Evolutionary conservation across 495 filamentous ascomycete genomes (phyloP), one percentile per base, ranked within the genome.

Genomic region (Corynascus novoguineensis): DNA sequence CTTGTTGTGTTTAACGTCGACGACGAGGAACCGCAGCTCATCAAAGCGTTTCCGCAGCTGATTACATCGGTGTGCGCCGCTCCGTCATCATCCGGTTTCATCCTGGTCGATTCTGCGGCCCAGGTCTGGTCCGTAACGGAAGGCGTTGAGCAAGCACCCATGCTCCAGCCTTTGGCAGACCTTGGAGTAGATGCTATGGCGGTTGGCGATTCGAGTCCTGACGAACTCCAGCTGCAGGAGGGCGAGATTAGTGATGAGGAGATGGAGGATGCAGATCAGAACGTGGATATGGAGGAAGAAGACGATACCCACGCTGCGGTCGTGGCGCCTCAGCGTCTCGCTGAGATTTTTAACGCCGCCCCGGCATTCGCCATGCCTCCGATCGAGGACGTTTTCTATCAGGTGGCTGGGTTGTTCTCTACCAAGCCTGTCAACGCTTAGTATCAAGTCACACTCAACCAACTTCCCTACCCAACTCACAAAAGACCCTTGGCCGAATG

Each of bases 311-410:
- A 74, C 34, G 72, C 73, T 11, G 79, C 76, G 3, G 77, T 86
- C 22, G 78, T 88, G 22, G 73, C 83, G 28, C 76, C 77, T 38
- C 84, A 89, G 62, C 82, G 81, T 57, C 71, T 96, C 47, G 79
- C 86, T 12, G 77, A 81, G 57, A 78, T 95, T 9, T 93, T 95
- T 67, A 84, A 90, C 53, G 78, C 79, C 31, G 84, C 81, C 1
- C 85, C 88, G 24, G 79, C 88, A 7, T 89, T 85, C 70, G 85
- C 86, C 10, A 77, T 93, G 71, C 88, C 89, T 27, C 82, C 88
- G 37, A 83, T 93, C 40, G 80, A 82, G 50, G 84, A 90, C 50
- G 74, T 95, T 63, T 95, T 95, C 67, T 81, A 85, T 60, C 82
- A 84, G 53, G 86, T 96, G 17, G 83, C 83, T 1, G 77, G 72